Conservation (phyloP, 768 basidiomycete species). For the Tylopilus subfusipes region DNA sequence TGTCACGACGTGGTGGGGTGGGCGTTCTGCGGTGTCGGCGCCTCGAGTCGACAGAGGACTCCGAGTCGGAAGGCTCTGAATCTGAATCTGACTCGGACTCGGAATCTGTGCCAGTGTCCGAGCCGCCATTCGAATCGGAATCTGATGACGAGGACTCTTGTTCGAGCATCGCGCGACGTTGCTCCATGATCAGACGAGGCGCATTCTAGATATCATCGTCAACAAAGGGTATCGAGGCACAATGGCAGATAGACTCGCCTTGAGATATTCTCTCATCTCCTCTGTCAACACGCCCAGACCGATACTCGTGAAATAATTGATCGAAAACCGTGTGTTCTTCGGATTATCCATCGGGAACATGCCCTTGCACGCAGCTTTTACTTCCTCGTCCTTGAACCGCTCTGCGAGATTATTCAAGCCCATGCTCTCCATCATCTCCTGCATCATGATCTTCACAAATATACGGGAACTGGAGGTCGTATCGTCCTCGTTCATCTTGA, state of each 20-base stretch:
- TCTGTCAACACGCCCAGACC: constrained; percentile 89
- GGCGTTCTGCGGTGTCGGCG: constrained; percentile 29
- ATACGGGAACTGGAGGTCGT: constrained; percentile 96
- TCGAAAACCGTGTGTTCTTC: constrained; percentile 92
- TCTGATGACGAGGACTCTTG: constrained; percentile 51
- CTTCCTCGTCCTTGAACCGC: constrained; percentile 84
- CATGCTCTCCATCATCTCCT: constrained; percentile 93
- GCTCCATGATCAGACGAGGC: constrained; percentile 89
- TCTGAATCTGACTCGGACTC: constrained; percentile 41
- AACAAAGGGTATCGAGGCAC: neutral
- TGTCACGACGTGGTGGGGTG: constrained; percentile 31
- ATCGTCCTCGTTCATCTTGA: constrained; percentile 96
- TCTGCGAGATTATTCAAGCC: constrained; percentile 84
- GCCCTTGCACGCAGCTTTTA: constrained; percentile 64
- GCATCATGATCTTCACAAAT: constrained; percentile 95
- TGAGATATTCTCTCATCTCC: constrained; percentile 94
- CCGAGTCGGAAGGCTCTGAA: constrained; percentile 38
- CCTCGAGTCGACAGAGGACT: constrained; percentile 33
- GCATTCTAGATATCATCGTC: constrained; percentile 61
- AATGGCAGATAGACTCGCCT: constrained; percentile 48
- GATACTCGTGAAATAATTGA: constrained; percentile 98
- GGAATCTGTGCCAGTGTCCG: constrained; percentile 32
- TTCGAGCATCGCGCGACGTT: constrained; percentile 83
- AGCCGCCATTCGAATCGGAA: constrained; percentile 33
- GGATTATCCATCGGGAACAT: constrained; percentile 98